A percentile compares a stretch with the other conserved stretches of the same genome.
These are phyloP conservation scores for Parathielavia hyrcaniae DNA, from an alignment of 495 filamentous ascomycete species.

Conservation along the genomic window DNA sequence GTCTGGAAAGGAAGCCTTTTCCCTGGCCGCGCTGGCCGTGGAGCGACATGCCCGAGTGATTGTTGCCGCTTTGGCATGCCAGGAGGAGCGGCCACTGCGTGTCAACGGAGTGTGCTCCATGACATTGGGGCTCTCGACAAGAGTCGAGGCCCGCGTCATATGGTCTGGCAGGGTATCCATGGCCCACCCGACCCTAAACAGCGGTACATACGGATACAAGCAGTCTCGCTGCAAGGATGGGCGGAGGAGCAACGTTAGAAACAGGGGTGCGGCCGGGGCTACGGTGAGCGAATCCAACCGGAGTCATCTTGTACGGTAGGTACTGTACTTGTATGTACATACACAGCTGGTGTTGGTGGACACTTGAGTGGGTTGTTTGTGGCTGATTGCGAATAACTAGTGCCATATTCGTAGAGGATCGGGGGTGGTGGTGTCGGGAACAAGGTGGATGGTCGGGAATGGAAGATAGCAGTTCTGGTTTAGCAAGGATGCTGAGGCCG, in stretches of 20 bases:
- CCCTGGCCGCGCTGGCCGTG: constrained; percentile 24
- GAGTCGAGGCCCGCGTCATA: constrained; percentile 35
- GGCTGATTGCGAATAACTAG: constrained; percentile 16
- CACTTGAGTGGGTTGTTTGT: constrained; percentile 17
- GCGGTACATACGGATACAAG: constrained; percentile 22
- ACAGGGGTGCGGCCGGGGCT: constrained; percentile 2
- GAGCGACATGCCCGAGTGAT: constrained; percentile 22
- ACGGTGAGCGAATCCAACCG: constrained; percentile 2
- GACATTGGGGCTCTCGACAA: constrained; percentile 28
- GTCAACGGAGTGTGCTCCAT: constrained; percentile 34
- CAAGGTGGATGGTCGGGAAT: constrained; percentile 19
- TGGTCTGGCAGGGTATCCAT: constrained; percentile 32
- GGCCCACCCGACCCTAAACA: constrained; percentile 28
- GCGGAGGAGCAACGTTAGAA: constrained; percentile 19
- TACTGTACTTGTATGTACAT: too few species aligned
- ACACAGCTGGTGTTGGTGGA: too few species aligned
- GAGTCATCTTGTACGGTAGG: too few species aligned
- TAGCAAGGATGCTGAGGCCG: constrained; percentile 11
- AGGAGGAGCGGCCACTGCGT: constrained; percentile 26
- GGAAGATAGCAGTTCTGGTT: neutral
- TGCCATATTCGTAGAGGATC: constrained; percentile 13
- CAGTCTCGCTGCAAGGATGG: constrained; percentile 31
- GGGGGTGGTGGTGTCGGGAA: constrained; percentile 15
- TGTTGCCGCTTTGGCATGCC: constrained; percentile 33
- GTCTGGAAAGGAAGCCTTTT: constrained; percentile 23